Base-by-base conservation (phyloP, 495 filamentous ascomycete genomes). In the Stereocaulon alpinum region DNA sequence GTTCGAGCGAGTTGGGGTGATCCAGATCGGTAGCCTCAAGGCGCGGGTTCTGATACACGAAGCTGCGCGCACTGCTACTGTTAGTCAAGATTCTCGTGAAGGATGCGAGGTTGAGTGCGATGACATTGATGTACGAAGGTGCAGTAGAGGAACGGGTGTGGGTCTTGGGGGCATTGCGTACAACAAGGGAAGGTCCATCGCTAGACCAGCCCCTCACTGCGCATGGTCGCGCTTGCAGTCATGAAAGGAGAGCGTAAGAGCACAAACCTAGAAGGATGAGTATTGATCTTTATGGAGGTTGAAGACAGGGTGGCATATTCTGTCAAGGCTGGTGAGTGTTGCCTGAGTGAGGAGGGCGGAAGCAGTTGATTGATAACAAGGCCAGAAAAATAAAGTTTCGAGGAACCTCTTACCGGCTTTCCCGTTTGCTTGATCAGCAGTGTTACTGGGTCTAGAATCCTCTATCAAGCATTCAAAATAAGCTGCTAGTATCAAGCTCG, bases 1-100 rank as follows among this genome's bases (percentile, higher is more conserved):
- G 41, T 45, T 56, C 27, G 48, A 55, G 62, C 44, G 45, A 47
- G 29, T 56, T 59, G 37, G 48, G 55, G 18, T 58, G 40, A 61
- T 64, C 62, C 62, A 64, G 62, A 61, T 61, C 62, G 62, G 55
- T 45, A 41, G 62, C 59, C 48, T 52, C 48, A 52, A 48, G 42
- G 56, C 40, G 48, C 24, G 48, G 42, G 30, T 24, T 40, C 41
- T 40, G 6, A 40, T 52, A 48, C n/a, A 60, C 2, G 40, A 22
- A 45, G 48, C 58, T 54, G 58, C 49, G 20, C 49, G 15, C 56
- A 40, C 22, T 17, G 3, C 10, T 22, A 7, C 30, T n/a, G 15
- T 59, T 37, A 59, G 56, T 10, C 30, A 30, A 17, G 34, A 9
- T 15, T 52, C 12, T 4, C 22, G 18, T 34, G 11, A 27, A 51